Conservation (phyloP, 1,284 basidiomycete genomes). For the Malassezia obtusa region DNA sequence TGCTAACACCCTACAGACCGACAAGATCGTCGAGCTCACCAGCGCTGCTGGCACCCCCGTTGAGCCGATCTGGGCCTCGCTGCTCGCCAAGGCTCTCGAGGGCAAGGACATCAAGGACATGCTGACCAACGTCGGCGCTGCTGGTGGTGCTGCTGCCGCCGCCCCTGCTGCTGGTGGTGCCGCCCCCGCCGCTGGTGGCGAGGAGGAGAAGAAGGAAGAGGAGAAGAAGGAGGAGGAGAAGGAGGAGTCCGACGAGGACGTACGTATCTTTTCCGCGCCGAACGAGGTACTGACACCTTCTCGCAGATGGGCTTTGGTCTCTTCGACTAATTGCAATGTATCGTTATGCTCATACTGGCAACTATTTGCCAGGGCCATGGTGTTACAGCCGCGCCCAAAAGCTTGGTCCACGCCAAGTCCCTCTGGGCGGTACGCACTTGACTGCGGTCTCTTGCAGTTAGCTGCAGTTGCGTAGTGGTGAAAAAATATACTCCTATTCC, state of each 20-base stretch:
- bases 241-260: conserved; percentile 41
- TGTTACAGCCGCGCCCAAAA: conserved; percentile 5
- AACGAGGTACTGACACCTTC: not conserved
- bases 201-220: conserved; percentile 72
- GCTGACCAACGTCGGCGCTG: conserved; percentile 77
- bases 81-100: conserved; percentile 94
- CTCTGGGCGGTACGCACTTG: not conserved
- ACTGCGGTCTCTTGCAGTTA: not conserved
- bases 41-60: conserved; percentile 72
- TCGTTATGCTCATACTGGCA: not conserved
- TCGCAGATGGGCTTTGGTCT: conserved; percentile 21
- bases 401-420: not conserved
- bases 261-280: not conserved
- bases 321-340: conserved; percentile 16
- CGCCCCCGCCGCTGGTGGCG: conserved; percentile 55
- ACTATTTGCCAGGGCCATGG: conserved; percentile 5
- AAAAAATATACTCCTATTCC: conserved; percentile 19
- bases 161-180: conserved; percentile 51
- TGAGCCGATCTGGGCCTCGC: conserved; percentile 93
- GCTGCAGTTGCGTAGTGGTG: conserved; percentile 14
- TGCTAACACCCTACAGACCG: conserved; percentile 56
- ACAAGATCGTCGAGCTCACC: conserved; percentile 79
- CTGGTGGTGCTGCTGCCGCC: conserved; percentile 57
- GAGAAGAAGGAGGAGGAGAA: conserved; percentile 55
- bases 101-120: conserved; percentile 95